Conservation (phyloP, 2,329 filamentous ascomycete genomes). For the Penicillium thymicola region DNA sequence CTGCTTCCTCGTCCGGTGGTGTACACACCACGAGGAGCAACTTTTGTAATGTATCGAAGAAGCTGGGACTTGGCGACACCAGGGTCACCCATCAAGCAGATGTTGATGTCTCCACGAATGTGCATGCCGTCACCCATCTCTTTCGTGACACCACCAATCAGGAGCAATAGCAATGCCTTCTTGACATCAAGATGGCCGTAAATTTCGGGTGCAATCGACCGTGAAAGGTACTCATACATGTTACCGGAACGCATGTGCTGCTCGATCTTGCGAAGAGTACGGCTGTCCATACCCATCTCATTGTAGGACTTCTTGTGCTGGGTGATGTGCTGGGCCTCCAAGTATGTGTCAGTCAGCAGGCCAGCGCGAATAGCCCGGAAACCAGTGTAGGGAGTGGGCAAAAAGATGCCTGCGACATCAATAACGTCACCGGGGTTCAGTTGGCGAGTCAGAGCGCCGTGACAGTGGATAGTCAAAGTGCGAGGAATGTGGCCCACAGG, state of each 20-base stretch:
- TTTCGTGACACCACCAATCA: conserved; percentile 95
- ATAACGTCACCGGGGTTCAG: conserved; percentile 93
- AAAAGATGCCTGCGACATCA: conserved; percentile 90
- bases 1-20: conserved; percentile 79
- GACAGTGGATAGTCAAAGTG: conserved; percentile 82
- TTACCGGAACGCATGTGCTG: conserved; percentile 81
- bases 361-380: conserved; percentile 96
- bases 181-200: conserved; percentile 96
- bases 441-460: conserved; percentile 78
- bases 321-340: conserved; percentile 87
- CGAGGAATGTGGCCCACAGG: conserved; percentile 96
- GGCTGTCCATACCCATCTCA: conserved; percentile 78
- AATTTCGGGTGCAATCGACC: conserved; percentile 96
- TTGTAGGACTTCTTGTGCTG: conserved; percentile 99
- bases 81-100: conserved; percentile 98
- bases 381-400: conserved; percentile 97
- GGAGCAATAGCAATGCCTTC: conserved; percentile 89
- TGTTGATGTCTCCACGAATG: conserved; percentile 97
- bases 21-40: conserved; percentile 86
- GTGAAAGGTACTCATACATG: conserved; percentile 91
- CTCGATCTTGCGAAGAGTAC: conserved; percentile 78
- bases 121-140: conserved; percentile 98
- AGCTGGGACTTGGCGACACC: conserved; percentile 99
- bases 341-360: conserved; percentile 92
- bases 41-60: conserved; percentile 97